Percentiles rank a stretch among this genome's conserved stretches.
These are phyloP conservation scores for Trichophyton benhamiae DNA, from an alignment of 2,329 filamentous ascomycete species.

Conservation along the genomic window DNA sequence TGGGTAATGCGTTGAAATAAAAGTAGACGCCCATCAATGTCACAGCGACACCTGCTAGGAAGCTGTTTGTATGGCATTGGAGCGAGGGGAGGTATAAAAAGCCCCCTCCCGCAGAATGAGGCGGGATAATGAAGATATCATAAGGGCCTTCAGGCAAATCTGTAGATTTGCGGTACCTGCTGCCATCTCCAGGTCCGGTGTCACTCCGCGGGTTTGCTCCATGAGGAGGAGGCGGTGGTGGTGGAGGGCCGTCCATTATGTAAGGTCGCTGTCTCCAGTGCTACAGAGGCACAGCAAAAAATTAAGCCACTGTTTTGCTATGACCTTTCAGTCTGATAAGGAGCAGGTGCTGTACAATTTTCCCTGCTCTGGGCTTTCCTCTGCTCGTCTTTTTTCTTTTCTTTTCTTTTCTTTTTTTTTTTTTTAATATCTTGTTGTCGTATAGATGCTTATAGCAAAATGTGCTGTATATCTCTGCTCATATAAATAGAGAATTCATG, in stretches of 20 bases:
- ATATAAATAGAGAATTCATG: neutral
- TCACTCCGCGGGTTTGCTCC: constrained; percentile 61
- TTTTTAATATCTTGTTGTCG: neutral
- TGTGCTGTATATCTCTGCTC: neutral
- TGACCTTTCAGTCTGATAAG: neutral
- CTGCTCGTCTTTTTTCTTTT: neutral
- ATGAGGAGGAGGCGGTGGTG: constrained; percentile 70
- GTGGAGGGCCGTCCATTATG: constrained; percentile 36
- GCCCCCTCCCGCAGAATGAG: constrained; percentile 75
- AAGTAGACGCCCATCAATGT: constrained; percentile 61
- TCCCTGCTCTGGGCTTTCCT: neutral
- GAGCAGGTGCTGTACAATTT: neutral
- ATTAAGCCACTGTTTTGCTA: neutral
- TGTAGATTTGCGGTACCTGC: constrained; percentile 28
- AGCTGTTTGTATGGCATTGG: constrained; percentile 76
- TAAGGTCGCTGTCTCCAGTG: neutral
- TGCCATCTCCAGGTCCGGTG: constrained; percentile 7
- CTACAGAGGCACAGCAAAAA: neutral
- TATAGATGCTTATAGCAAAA: neutral
- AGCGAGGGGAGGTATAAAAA: constrained; percentile 92
- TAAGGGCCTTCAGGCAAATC: constrained; percentile 81
- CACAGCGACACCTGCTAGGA: constrained; percentile 70
- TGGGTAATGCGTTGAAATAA: constrained; percentile 61
- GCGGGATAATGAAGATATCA: constrained; percentile 93
- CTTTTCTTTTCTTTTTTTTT: neutral